Conservation (phyloP, 1,284 basidiomycete species). For the Cryptococcus sp. region DNA sequence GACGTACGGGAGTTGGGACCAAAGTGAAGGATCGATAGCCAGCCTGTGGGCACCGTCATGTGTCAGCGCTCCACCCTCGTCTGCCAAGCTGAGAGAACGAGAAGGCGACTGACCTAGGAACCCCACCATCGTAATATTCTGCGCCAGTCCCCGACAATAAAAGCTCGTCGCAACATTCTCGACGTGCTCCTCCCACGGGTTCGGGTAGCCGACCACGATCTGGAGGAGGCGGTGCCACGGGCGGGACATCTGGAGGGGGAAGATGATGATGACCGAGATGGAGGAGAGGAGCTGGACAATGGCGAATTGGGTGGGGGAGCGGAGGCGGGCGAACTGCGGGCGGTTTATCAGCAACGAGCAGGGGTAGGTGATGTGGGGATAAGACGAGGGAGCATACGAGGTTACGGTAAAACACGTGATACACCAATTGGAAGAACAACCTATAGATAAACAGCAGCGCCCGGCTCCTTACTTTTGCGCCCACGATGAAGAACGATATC, state of each 20-base stretch:
- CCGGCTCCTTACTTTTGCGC: slow-evolving; percentile 54
- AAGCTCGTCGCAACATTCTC: slow-evolving; percentile 53
- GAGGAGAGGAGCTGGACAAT: slow-evolving; percentile 57
- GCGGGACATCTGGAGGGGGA: slow-evolving; percentile 56
- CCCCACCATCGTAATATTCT: slow-evolving; percentile 56
- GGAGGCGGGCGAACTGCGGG: slow-evolving; percentile 44
- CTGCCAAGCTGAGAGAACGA: neutral
- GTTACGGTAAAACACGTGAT: slow-evolving; percentile 51
- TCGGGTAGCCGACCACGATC: slow-evolving; percentile 51
- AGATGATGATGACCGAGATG: slow-evolving; percentile 54
- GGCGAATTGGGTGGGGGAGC: slow-evolving; percentile 52
- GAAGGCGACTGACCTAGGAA: slow-evolving; percentile 45
- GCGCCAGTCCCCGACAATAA: slow-evolving; percentile 57
- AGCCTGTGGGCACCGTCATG: slow-evolving; percentile 25
- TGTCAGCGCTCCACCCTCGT: neutral
- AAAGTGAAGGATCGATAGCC: slow-evolving; percentile 55
- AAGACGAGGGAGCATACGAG: slow-evolving; percentile 24
- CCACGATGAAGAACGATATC: slow-evolving; percentile 54
- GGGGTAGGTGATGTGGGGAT: neutral
- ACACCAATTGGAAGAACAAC: slow-evolving; percentile 52
- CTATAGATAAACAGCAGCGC: slow-evolving; percentile 57
- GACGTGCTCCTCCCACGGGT: slow-evolving; percentile 55
- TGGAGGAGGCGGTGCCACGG: slow-evolving; percentile 51
- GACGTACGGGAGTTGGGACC: slow-evolving; percentile 52
- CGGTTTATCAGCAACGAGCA: too few relatives aligned